Evolutionary conservation across 2,329 filamentous ascomycete genomes (phyloP).

Genomic region (Trichoderma cornu-damae): DNA sequence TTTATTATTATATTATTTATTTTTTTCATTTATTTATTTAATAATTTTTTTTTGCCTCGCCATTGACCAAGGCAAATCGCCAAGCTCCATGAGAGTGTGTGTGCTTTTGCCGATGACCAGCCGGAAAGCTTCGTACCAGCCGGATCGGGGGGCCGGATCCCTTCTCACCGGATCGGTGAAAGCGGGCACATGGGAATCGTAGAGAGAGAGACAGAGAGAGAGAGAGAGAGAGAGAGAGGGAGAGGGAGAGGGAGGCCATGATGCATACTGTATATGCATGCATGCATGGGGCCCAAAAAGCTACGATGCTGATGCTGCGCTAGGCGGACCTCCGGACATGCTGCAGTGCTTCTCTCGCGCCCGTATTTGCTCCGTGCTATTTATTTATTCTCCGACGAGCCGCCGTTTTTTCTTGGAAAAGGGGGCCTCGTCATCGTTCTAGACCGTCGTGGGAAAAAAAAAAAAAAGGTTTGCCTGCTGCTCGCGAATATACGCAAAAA

Average conservation of each 20-base stretch:
- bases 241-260: too few species aligned
- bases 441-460: not conserved
- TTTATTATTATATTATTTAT: too few species aligned
- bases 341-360: not conserved
- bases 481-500: not conserved
- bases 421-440: not conserved
- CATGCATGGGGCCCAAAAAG: not conserved
- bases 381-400: constrained; percentile 4
- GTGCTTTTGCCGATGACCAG: not conserved
- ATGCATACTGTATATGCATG: too few species aligned
- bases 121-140: not conserved
- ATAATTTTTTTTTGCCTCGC: too few species aligned
- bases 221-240: too few species aligned
- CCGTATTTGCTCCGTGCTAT: too few species aligned
- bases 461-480: not conserved
- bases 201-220: too few species aligned
- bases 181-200: not conserved
- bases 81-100: too few species aligned
- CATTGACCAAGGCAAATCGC: not conserved
- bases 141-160: not conserved
- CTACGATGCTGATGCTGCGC: not conserved
- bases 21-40: too few species aligned
- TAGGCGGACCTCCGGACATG: not conserved
- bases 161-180: constrained; percentile 2
- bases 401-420: not conserved